Conservation (phyloP, 192 early-diverging fungal genomes). For the Chytriomyces confervae region DNA sequence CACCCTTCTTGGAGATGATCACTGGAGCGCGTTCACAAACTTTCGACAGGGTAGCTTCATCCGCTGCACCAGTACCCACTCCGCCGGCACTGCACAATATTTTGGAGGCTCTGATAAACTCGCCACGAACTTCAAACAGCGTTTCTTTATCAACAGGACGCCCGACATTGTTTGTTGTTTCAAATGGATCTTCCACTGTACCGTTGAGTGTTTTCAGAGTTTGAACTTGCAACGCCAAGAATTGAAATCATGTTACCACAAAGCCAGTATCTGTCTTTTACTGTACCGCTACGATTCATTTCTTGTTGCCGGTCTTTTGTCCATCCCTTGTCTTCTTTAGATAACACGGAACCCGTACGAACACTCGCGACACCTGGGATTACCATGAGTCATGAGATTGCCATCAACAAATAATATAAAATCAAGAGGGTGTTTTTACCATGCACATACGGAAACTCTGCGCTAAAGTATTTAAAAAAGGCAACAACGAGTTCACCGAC, state of each 20-base stretch:
- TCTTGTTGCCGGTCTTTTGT: constrained; percentile 46
- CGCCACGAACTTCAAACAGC: constrained; percentile 41
- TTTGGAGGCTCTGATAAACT: constrained; percentile 43
- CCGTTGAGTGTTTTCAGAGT: neutral
- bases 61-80: neutral
- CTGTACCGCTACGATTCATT: constrained; percentile 36
- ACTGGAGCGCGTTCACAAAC: constrained; percentile 39
- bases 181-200: constrained; percentile 48
- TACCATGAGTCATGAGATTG: neutral
- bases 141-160: constrained; percentile 45
- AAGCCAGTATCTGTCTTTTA: constrained; percentile 45
- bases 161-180: constrained; percentile 39
- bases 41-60: constrained; percentile 20
- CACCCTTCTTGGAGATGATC: constrained; percentile 28
- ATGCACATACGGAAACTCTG: constrained; percentile 46
- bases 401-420: neutral
- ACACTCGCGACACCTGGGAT: constrained; percentile 38
- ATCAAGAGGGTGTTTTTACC: neutral
- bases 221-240: neutral
- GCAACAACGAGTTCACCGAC: constrained; percentile 46
- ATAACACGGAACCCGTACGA: constrained; percentile 34
- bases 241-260: constrained; percentile 28
- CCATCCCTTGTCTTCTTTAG: constrained; percentile 47
- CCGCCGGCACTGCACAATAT: constrained; percentile 31
- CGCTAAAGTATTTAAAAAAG: constrained; percentile 46